A percentile compares a stretch with the other conserved stretches of the same genome.
phyloP scores from a whole-genome alignment of 768 basidiomycete genomes.

The Mycena crocata region DNA sequence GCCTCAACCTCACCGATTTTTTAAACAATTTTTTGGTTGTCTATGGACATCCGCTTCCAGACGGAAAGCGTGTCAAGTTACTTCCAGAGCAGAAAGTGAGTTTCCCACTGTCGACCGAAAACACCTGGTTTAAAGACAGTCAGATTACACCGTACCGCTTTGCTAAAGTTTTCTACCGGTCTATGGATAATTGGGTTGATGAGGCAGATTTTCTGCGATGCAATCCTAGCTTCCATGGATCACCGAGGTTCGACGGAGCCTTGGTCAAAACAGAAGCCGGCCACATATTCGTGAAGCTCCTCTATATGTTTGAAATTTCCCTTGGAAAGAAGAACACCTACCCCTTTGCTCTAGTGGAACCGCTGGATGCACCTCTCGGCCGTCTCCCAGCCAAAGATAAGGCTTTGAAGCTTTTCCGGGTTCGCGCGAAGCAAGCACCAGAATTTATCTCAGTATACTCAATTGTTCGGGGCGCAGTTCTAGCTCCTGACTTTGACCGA shows the following conservation, averaged over 20 bases:
- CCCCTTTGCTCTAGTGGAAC: conserved; percentile 35
- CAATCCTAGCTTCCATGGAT: conserved; percentile 28
- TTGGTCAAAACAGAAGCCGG: conserved; percentile 28
- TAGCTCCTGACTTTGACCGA: background rate
- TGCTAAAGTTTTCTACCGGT: conserved; percentile 33
- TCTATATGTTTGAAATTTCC: conserved; percentile 33
- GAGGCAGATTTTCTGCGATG: conserved; percentile 31
- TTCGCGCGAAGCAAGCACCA: background rate
- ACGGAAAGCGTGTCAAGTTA: too few relatives aligned
- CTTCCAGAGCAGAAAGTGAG: background rate
- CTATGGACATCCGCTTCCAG: background rate
- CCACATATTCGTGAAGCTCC: conserved; percentile 31
- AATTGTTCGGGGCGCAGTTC: background rate
- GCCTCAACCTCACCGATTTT: background rate
- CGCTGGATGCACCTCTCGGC: conserved; percentile 29
- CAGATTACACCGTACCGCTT: conserved; percentile 18
- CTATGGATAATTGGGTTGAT: conserved; percentile 24
- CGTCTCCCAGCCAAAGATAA: background rate
- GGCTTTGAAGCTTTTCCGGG: background rate
- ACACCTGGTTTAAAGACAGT: background rate
- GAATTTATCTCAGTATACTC: conserved; percentile 33
- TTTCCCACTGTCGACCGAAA: background rate
- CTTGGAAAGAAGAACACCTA: conserved; percentile 16
- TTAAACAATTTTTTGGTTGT: background rate
- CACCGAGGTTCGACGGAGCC: conserved; percentile 27